phyloP scores from a whole-genome alignment of 352 stramenopile genomes.

The Pythium diclinum region DNA sequence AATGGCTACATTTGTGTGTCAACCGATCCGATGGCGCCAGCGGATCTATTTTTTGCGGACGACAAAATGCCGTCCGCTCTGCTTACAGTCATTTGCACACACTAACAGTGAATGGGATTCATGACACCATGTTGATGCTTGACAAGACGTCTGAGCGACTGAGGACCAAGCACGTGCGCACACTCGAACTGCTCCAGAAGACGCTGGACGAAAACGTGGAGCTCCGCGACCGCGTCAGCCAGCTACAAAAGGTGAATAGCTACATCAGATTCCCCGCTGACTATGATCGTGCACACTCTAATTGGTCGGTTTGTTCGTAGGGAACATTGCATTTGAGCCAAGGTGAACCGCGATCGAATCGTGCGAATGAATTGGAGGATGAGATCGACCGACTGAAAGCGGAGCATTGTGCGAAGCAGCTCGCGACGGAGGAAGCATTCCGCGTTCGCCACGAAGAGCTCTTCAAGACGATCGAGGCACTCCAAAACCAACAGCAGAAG shows the following conservation, averaged over 20 bases:
- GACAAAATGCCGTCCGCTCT: background rate
- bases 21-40: background rate
- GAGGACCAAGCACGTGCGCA: constrained; percentile 77
- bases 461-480: constrained; percentile 24
- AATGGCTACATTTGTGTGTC: constrained; percentile 25
- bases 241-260: constrained; percentile 43
- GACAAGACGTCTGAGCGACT: constrained; percentile 66
- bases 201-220: constrained; percentile 77
- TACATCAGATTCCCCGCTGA: no score
- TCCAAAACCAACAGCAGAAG: constrained; percentile 40
- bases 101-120: background rate
- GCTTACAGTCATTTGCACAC: background rate
- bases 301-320: constrained; percentile 2
- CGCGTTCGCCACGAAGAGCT: constrained; percentile 35
- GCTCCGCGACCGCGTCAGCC: constrained; percentile 43
- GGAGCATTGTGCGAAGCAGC: constrained; percentile 36
- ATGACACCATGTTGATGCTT: constrained; percentile 36
- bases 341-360: constrained; percentile 35
- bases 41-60: background rate
- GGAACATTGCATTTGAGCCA: constrained; percentile 49
- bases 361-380: constrained; percentile 47
- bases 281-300: no score
- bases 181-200: constrained; percentile 75
- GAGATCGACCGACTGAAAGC: constrained; percentile 56
- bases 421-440: constrained; percentile 35